These are phyloP conservation scores for Cyclotella sp. DNA, from an alignment of 108 stramenopile genomes.

Conservation along the genomic window DNA sequence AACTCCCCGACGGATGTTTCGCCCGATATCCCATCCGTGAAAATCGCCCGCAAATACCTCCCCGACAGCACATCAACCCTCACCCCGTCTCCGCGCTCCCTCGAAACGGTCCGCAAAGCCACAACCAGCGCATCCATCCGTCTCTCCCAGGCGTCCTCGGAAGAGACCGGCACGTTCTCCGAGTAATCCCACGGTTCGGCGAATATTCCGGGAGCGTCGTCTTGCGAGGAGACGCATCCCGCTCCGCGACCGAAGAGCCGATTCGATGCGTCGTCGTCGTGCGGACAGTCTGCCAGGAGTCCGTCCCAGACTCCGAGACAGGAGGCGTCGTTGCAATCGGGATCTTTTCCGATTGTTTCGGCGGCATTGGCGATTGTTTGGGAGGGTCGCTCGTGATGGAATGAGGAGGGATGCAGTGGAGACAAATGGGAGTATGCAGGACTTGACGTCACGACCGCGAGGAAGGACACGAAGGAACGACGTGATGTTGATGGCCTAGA, in stretches of 20 bases:
- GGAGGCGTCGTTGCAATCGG: constrained; percentile 63
- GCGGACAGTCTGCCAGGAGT: constrained; percentile 80
- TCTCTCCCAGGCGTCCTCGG: constrained; percentile 23
- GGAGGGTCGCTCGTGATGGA: no score
- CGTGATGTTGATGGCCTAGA: background rate
- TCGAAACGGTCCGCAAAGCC: constrained; percentile 50
- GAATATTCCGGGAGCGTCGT: constrained; percentile 84
- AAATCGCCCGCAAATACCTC: constrained; percentile 69
- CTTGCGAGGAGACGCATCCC: constrained; percentile 81
- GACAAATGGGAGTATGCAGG: no score
- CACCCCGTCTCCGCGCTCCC: constrained; percentile 60
- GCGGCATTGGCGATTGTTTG: constrained; percentile 35
- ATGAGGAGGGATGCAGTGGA: background rate
- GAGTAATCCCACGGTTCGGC: constrained; percentile 83
- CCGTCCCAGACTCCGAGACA: constrained; percentile 92
- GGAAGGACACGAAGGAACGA: background rate
- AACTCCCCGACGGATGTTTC: constrained; percentile 80
- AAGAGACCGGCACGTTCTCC: constrained; percentile 19
- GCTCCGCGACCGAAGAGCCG: constrained; percentile 49
- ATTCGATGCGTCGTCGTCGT: constrained; percentile 21
- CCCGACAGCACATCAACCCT: constrained; percentile 56
- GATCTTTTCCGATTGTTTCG: constrained; percentile 86
- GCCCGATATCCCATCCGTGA: constrained; percentile 67
- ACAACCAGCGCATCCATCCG: constrained; percentile 68
- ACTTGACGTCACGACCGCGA: background rate